Base-by-base conservation (phyloP, 805 yeast genomes). In the Scheffersomyces ergatensis region DNA sequence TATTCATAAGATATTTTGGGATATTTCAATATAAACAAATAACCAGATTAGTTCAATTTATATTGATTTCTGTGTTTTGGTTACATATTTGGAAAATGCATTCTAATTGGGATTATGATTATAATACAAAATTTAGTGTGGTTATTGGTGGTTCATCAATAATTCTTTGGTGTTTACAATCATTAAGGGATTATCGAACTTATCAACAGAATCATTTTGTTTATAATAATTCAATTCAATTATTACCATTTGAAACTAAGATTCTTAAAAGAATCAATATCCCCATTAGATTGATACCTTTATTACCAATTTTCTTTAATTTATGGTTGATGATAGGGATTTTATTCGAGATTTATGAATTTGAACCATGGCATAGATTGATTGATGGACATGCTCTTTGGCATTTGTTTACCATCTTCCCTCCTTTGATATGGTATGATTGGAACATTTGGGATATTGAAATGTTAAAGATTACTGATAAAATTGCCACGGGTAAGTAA, bases 361-460 rank as follows among this genome's bases (percentile, higher is more conserved):
- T 67, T 36, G 53, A 49, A 18, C 75, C 75, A 1, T 38, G 55
- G 38, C 41, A 29, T 13, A 51, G 58, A 36, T 44, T 60, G 9
- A 38, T 60, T 3, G 99, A 93, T 63, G 95, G 97, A 0, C 99
- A 93, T 62, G 80, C 97, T 0, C 54, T 92, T 30, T 93, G 99
- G 99, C 99, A 93, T 59, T 72, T 85, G 20, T 78, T 87, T 16
- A 93, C 99, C 0, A 81, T 90, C 2, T 60, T 88, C 54, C 98
- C 98, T 0, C 80, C 92, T 0, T 65, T 78, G 43, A 75, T 77
- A 45, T 78, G 95, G 79, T 90, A 85, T 58, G 77, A 76, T 32
- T 85, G 76, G 76, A 67, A 65, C 40, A 57, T 70, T 15, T 70
- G 76, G 76, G 75, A 70, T 38, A 43, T 70, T 29, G 76, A 70